These are phyloP conservation scores for Chlorella variabilis DNA, from an alignment of 163 green algal genomes.

Conservation along the genomic window DNA sequence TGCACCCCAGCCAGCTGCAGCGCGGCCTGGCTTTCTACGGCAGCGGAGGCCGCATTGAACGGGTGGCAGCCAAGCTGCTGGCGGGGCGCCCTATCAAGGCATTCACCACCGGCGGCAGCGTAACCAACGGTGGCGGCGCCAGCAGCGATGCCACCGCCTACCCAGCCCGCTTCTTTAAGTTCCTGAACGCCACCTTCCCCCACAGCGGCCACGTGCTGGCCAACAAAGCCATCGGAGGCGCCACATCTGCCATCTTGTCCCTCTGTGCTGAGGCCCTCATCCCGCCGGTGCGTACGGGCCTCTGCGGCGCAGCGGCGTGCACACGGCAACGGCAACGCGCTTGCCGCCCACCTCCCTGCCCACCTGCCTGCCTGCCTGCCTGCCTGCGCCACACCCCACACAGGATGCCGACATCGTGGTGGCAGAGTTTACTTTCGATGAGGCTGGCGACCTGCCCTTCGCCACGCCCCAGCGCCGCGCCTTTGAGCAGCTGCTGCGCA, in stretches of 20 bases:
- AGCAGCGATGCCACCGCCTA: neutral
- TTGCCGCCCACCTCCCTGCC: neutral
- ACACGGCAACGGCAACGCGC: neutral
- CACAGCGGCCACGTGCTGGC: slow-evolving; percentile 18
- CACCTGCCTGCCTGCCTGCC: neutral
- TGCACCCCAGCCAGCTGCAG: neutral
- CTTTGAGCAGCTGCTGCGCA: slow-evolving; percentile 21
- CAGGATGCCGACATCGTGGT: neutral
- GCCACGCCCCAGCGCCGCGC: neutral
- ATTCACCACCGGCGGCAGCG: slow-evolving; percentile 5
- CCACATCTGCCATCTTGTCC: slow-evolving; percentile 16
- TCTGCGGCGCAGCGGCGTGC: neutral
- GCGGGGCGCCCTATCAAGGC: slow-evolving; percentile 11
- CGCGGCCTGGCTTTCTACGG: slow-evolving; percentile 19
- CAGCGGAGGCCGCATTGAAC: slow-evolving; percentile 11
- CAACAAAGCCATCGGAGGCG: slow-evolving; percentile 26
- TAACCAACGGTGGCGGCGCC: slow-evolving; percentile 2
- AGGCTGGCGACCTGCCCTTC: neutral
- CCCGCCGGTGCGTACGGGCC: neutral
- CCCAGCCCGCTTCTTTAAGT: neutral
- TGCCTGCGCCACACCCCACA: too few species aligned
- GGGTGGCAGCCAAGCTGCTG: slow-evolving; percentile 25
- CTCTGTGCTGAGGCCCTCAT: neutral
- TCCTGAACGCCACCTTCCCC: slow-evolving; percentile 2
- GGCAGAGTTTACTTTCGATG: neutral